These are phyloP conservation scores for Trichoderma aggressivum DNA, from an alignment of 2,329 filamentous ascomycete species.

Conservation along the genomic window DNA sequence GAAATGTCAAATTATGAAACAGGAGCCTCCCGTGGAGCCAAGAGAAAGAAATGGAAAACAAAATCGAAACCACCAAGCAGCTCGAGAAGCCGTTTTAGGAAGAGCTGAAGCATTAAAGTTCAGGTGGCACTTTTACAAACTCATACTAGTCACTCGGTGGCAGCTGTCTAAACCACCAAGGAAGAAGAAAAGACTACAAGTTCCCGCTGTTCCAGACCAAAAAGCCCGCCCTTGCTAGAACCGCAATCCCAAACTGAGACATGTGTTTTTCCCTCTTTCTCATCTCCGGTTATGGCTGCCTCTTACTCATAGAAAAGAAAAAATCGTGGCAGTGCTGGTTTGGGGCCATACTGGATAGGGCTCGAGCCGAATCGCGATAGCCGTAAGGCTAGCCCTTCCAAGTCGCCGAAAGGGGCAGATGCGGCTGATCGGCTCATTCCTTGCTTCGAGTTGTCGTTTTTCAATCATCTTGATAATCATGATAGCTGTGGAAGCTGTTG, in stretches of 20 bases:
- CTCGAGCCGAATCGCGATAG: slow-evolving; percentile 7
- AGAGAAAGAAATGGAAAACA: background rate
- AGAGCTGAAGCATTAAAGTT: slow-evolving; percentile 15
- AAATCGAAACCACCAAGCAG: background rate
- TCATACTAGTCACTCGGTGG: background rate
- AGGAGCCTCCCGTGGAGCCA: background rate
- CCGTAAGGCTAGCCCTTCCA: background rate
- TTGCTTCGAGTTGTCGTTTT: background rate
- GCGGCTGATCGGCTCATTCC: background rate
- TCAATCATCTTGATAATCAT: background rate
- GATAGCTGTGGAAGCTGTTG: background rate
- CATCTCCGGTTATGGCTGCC: background rate
- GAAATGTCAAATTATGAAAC: background rate
- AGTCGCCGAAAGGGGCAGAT: slow-evolving; percentile 4
- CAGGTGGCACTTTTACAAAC: slow-evolving; percentile 11
- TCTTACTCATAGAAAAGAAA: background rate
- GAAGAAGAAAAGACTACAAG: background rate
- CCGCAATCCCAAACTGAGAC: background rate
- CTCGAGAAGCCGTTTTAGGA: background rate
- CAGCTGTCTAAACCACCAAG: background rate
- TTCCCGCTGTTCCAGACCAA: background rate
- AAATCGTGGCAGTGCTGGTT: background rate
- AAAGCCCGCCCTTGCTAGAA: background rate
- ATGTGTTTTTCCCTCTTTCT: background rate
- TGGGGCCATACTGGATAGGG: slow-evolving; percentile 3